Percentiles rank a stretch among this genome's conserved stretches.
These are phyloP conservation scores for Juglanconis sp. DNA, from an alignment of 2,329 filamentous ascomycete species.

Conservation along the genomic window DNA sequence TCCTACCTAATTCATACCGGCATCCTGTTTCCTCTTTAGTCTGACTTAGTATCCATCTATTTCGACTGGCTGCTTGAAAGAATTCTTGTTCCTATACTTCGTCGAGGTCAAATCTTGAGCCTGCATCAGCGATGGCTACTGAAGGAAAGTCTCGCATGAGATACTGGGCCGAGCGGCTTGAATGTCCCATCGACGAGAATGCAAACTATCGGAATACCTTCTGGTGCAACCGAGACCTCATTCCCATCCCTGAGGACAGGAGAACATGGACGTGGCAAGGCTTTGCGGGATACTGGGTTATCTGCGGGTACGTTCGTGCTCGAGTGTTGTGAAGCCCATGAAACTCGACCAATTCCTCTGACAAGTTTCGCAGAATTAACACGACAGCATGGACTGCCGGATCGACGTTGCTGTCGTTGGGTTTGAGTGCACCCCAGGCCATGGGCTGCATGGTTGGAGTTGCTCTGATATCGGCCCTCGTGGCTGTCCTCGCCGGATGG, in stretches of 20 bases:
- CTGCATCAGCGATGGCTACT: not conserved
- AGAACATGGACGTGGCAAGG: slow-evolving; percentile 29
- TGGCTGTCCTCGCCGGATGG: slow-evolving; percentile 33
- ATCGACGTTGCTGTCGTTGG: slow-evolving; percentile 25
- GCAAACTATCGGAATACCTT: slow-evolving; percentile 29
- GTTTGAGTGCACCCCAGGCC: slow-evolving; percentile 27
- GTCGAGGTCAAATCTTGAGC: not conserved
- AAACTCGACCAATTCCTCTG: not conserved
- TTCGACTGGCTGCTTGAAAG: not conserved
- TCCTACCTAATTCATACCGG: not conserved
- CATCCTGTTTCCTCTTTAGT: not conserved
- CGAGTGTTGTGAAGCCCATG: too few species aligned
- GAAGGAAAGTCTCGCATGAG: not conserved
- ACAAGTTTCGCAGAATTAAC: slow-evolving; percentile 19
- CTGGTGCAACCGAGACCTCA: slow-evolving; percentile 32
- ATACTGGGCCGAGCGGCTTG: slow-evolving; percentile 20
- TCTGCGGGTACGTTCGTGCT: slow-evolving; percentile 21
- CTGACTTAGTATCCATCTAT: not conserved
- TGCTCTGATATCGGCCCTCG: slow-evolving; percentile 29
- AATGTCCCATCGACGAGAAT: slow-evolving; percentile 23
- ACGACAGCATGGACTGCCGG: slow-evolving; percentile 28
- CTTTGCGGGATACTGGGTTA: slow-evolving; percentile 29
- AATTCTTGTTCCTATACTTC: not conserved
- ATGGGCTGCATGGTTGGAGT: slow-evolving; percentile 31
- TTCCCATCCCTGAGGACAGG: slow-evolving; percentile 25